A percentile compares a stretch with the other conserved stretches of the same genome.
Evolutionary conservation across 352 stramenopile species (phyloP).

Genomic region (Blastocystis sp.): DNA sequence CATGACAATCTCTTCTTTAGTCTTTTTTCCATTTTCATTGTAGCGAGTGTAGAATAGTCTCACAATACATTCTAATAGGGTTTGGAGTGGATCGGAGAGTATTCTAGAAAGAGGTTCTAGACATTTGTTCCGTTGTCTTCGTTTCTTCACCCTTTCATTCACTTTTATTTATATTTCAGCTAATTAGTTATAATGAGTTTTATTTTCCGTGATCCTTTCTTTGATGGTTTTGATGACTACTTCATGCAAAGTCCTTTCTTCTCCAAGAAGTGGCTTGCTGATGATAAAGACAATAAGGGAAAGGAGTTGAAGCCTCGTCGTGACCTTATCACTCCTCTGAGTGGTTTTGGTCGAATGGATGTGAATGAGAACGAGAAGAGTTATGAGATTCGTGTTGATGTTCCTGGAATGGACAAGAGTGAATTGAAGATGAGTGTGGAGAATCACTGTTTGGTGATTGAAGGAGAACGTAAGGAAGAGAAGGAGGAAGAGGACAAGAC

Average conservation of each 20-base stretch:
- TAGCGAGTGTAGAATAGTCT: background rate
- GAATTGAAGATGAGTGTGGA: slow-evolving; percentile 30
- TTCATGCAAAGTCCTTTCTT: background rate
- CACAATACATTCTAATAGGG: background rate
- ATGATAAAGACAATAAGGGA: background rate
- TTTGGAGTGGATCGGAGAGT: background rate
- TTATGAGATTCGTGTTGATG: slow-evolving; percentile 40
- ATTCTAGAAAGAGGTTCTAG: slow-evolving; percentile 15
- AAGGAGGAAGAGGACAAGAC: background rate
- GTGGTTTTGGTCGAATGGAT: slow-evolving; percentile 59
- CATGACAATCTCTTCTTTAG: background rate
- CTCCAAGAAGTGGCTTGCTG: background rate
- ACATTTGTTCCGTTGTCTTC: background rate
- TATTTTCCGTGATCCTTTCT: slow-evolving; percentile 46
- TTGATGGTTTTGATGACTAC: slow-evolving; percentile 53
- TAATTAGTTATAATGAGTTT: slow-evolving; percentile 17
- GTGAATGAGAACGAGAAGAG: slow-evolving; percentile 33
- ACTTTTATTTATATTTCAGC: background rate
- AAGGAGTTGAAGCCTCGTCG: background rate
- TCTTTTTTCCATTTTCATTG: background rate
- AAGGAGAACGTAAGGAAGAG: slow-evolving; percentile 56
- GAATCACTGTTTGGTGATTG: slow-evolving; percentile 42
- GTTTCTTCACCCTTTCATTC: background rate
- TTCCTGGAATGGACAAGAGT: slow-evolving; percentile 59
- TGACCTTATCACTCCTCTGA: slow-evolving; percentile 47